phyloP scores from a whole-genome alignment of 2,329 filamentous ascomycete species.

The Epichloe coenophiala region DNA sequence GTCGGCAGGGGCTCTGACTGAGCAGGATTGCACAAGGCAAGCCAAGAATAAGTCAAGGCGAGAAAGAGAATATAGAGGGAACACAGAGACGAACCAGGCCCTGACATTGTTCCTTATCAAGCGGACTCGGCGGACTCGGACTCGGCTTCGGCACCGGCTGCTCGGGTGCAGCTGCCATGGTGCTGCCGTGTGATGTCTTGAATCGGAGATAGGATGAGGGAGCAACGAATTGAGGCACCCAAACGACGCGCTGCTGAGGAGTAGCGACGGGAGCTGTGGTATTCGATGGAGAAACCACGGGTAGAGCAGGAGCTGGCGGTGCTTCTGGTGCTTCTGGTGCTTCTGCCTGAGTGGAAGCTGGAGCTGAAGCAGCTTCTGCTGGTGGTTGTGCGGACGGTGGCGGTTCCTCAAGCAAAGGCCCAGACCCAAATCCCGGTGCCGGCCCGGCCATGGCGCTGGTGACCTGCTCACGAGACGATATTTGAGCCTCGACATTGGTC shows the following conservation, averaged over 20 bases:
- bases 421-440: constrained; percentile 1
- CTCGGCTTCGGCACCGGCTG: constrained; percentile 6
- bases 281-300: not conserved
- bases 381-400: not conserved
- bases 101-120: constrained; percentile 66
- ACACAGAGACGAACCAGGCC: constrained; percentile 43
- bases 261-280: not conserved
- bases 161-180: constrained; percentile 18
- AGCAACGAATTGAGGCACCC: constrained; percentile 42
- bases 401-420: constrained; percentile 2
- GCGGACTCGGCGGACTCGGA: constrained; percentile 33
- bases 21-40: not conserved
- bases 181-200: constrained; percentile 20
- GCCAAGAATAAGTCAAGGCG: not conserved
- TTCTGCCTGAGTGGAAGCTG: no score
- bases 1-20: not conserved
- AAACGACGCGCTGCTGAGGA: constrained; percentile 9
- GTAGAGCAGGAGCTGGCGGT: not conserved
- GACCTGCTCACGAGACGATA: constrained; percentile 9
- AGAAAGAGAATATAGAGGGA: not conserved
- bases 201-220: constrained; percentile 44
- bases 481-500: constrained; percentile 7
- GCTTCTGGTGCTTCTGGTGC: not conserved
- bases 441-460: constrained; percentile 4
- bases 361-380: not conserved